Conservation (phyloP, 768 basidiomycete genomes). For the Kwoniella dendrophila region DNA sequence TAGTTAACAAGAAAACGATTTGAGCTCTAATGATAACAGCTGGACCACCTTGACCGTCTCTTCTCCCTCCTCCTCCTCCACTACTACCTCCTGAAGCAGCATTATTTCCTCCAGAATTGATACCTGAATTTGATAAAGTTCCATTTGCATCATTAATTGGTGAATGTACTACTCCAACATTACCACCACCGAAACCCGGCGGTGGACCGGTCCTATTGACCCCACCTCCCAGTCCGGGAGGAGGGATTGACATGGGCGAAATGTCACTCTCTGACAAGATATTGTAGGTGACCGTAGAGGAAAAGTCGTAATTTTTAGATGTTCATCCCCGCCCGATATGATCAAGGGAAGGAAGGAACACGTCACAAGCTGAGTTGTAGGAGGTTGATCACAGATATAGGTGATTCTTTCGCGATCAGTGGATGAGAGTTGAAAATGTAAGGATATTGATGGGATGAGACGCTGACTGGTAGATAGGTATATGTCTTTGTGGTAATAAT, state of each 20-base stretch:
- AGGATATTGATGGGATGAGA: neutral
- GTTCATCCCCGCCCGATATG: constrained; percentile 29
- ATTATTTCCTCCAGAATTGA: neutral
- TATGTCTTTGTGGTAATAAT: neutral
- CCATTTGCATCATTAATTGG: constrained; percentile 22
- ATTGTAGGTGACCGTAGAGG: neutral
- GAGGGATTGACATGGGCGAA: constrained; percentile 48
- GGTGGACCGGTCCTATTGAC: constrained; percentile 46
- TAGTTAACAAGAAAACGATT: constrained; percentile 95
- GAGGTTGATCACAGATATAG: neutral
- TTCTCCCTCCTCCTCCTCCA: constrained; percentile 20
- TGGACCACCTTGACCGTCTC: constrained; percentile 32
- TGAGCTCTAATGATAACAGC: constrained; percentile 63
- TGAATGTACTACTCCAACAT: constrained; percentile 20
- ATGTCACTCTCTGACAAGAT: constrained; percentile 1
- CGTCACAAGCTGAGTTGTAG: constrained; percentile 10
- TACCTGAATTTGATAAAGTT: neutral
- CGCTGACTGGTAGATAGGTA: neutral
- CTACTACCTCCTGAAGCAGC: constrained; percentile 1
- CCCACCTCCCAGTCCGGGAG: constrained; percentile 51
- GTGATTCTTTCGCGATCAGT: neutral
- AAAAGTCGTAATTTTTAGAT: constrained; percentile 13
- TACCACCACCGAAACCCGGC: constrained; percentile 41
- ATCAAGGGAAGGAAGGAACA: constrained; percentile 17
- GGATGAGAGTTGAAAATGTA: neutral